Base-by-base conservation (phyloP, 1,139 yeast species). In the Lodderomyces margitis region DNA sequence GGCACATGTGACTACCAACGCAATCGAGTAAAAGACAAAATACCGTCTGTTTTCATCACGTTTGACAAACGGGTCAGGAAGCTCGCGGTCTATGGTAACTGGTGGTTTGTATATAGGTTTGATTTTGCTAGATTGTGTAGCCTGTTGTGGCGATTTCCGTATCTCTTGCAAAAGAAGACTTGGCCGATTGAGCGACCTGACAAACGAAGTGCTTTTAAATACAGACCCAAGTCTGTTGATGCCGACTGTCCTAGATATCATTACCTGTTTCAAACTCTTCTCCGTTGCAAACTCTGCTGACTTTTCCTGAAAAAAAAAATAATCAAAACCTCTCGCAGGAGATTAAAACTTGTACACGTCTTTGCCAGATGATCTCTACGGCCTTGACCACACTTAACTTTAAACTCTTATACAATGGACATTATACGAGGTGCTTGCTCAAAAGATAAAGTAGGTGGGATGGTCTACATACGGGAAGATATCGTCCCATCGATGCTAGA, bases 51-150 rank as follows among this genome's bases (percentile, higher is more conserved):
- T 77, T 46, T 64, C 67, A 43, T 72, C 74, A 48, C 71, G 66
- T 43, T 75, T 79, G 21, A 71, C 75, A 46, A 81, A 69, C 2
- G 95, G 95, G 56, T 89, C 94, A 2, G 94, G 92, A 25, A 85
- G 64, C 37, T 81, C 87, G 44, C 81, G 64, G 44, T 84, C 82
- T 5, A 83, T 69, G 1, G 82, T 76, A 63, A 83, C 74, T 19
- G 42, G 47, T 19, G 47, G 46, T 38, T 40, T 40, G 34, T 44
- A 28, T 15, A 8, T 15, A 8, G 25, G 25, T 10, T 23, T 23
- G 25, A n/a, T 9, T 8, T 23, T n/a, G n/a, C 25, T 23, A 6
- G 25, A 8, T 25, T 15, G 11, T 16, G 12, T 7, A n/a, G 14
- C 16, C 16, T 28, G 32, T 28, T 28, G 30, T 25, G n/a, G n/a